Conservation (phyloP, 805 yeast genomes). For the Ogataea wickerhamii region DNA sequence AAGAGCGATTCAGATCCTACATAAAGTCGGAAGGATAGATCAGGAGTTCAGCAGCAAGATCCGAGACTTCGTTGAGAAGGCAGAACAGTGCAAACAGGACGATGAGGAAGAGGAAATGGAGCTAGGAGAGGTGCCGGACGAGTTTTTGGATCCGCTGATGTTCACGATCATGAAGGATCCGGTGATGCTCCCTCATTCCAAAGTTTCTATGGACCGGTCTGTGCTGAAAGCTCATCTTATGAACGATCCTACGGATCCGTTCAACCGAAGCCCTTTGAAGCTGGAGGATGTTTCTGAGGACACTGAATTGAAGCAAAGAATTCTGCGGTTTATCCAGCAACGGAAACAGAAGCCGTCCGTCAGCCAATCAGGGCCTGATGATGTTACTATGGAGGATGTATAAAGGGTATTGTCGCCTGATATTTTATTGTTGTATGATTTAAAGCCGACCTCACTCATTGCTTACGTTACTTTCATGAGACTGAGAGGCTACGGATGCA, state of each 20-base stretch:
- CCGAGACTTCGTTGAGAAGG: slow-evolving; percentile 56
- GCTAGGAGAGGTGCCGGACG: slow-evolving; percentile 93
- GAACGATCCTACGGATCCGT: slow-evolving; percentile 96
- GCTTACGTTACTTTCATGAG: too few relatives aligned
- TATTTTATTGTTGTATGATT: not conserved
- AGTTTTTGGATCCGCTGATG: slow-evolving; percentile 95
- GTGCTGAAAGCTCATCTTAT: slow-evolving; percentile 91
- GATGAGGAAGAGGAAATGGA: slow-evolving; percentile 85
- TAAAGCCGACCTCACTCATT: not conserved
- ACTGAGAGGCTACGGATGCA: slow-evolving; percentile 2
- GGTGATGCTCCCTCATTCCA: slow-evolving; percentile 86
- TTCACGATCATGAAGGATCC: slow-evolving; percentile 95
- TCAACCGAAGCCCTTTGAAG: slow-evolving; percentile 86
- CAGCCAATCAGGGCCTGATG: slow-evolving; percentile 20
- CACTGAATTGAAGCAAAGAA: slow-evolving; percentile 59
- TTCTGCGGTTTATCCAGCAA: slow-evolving; percentile 51
- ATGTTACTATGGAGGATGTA: slow-evolving; percentile 7
- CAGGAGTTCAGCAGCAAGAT: slow-evolving; percentile 50
- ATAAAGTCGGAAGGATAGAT: slow-evolving; percentile 49
- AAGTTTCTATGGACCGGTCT: slow-evolving; percentile 78
- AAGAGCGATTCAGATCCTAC: slow-evolving; percentile 67
- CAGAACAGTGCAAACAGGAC: slow-evolving; percentile 52
- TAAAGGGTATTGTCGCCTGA: not conserved
- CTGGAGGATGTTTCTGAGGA: slow-evolving; percentile 86
- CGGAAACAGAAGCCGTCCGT: slow-evolving; percentile 32